phyloP scores from a whole-genome alignment of 1,284 basidiomycete species.

The Melampsora medusae region DNA sequence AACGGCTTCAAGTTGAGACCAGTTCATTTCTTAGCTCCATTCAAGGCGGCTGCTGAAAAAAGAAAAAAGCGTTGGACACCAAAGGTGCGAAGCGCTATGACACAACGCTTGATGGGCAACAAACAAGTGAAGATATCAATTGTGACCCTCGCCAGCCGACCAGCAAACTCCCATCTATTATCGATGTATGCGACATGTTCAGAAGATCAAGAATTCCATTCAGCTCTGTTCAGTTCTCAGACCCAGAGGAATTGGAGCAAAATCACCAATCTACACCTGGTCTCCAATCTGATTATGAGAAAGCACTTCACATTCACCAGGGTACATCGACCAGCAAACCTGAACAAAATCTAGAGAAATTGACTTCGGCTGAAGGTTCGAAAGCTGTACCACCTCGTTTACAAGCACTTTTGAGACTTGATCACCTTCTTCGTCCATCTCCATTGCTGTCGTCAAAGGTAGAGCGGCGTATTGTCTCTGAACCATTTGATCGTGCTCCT shows the following conservation, averaged over 20 bases:
- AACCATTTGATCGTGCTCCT: slow-evolving; percentile 5
- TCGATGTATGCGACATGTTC: neutral
- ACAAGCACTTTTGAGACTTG: slow-evolving; percentile 23
- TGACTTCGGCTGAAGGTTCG: neutral
- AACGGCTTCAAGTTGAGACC: too few species aligned
- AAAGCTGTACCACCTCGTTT: slow-evolving; percentile 14
- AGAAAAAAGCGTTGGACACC: too few species aligned
- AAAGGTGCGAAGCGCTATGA: too few species aligned
- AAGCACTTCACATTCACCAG: neutral
- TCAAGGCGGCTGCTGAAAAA: too few species aligned
- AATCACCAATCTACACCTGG: neutral
- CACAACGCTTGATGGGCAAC: too few species aligned
- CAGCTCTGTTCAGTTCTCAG: neutral
- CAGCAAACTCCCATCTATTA: too few species aligned
- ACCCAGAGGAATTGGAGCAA: neutral
- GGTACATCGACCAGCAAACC: neutral
- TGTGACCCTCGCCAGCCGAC: too few species aligned
- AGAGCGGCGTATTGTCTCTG: neutral
- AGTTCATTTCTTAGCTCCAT: too few species aligned
- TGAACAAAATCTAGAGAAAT: neutral
- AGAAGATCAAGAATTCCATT: neutral
- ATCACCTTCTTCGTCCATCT: slow-evolving; percentile 30
- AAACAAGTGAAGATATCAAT: too few species aligned
- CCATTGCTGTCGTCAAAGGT: slow-evolving; percentile 3
- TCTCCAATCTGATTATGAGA: neutral